Evolutionary conservation across 2,329 filamentous ascomycete species (phyloP), one percentile per base, ranked within the genome.

Genomic region (Drechslerella coelobrocha): DNA sequence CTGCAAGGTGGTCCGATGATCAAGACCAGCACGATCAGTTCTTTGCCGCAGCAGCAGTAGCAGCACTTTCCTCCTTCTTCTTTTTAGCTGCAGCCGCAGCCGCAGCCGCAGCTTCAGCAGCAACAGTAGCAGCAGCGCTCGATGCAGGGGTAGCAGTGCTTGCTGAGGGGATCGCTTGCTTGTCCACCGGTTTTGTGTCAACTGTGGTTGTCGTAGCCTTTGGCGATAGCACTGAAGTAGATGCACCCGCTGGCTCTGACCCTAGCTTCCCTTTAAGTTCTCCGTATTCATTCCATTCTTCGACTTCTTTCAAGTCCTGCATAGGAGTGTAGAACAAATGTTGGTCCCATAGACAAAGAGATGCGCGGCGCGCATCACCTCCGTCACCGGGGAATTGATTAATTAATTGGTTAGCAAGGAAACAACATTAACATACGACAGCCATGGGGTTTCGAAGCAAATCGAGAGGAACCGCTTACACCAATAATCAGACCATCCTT

Each of bases 201-300:
- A 65, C 63, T 4, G 72, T 69, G 24, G 61, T 26, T 53, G 47
- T 59, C 21, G 73, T 66, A n/a, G 61, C 57, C 8, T 47, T 52
- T 48, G 72, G 56, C 26, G 61, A 37, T 23, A 68, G 52, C 12
- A 37, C 81, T 78, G 80, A 84, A 82, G 78, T 82, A 78, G 31
- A 84, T 83, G 74, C 86, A 84, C 52, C 84, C 86, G 76, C 81
- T 78, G 84, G 85, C 71, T 83, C 87, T 75, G 97, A 85, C 71
- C 83, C 87, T 75, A 97, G 86, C 76, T 93, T 89, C 80, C 93
- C 86, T 79, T 92, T 91, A 72, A 99, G 85, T 81, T 97, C 93
- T 80, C 92, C 92, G 80, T 95, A 97, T 79, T 99, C 94, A 82
- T 99, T 99, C 94, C 93, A 97, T 78, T 99, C 94, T 80, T 99